phyloP scores from a whole-genome alignment of 306 rosid genomes.

The Trifolium subterraneum region DNA sequence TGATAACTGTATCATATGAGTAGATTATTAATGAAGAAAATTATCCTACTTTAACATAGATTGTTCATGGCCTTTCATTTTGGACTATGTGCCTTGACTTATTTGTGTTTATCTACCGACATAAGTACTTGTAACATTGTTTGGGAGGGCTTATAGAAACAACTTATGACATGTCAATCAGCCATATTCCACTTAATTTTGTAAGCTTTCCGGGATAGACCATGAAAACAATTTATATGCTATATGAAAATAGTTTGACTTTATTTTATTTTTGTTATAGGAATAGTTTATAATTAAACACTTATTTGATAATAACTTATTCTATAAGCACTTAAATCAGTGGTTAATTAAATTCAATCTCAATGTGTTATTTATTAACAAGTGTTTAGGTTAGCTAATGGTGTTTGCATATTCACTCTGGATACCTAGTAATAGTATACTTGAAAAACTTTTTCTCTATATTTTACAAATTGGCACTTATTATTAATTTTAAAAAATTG shows the following conservation, averaged over 20 bases:
- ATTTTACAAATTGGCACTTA: no score
- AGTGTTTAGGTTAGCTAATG: constrained; percentile 40
- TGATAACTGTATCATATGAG: constrained; percentile 20
- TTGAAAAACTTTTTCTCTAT: no score
- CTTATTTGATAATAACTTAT: background rate
- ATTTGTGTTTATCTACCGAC: background rate
- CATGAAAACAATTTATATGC: background rate
- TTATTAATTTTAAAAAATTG: no score
- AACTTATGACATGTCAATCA: background rate
- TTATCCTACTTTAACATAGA: background rate
- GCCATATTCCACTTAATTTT: no score
- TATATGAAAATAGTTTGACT: background rate
- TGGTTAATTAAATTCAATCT: constrained; percentile 20
- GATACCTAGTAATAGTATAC: no score
- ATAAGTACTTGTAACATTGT: background rate
- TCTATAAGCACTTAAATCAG: background rate
- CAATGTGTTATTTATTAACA: constrained; percentile 1
- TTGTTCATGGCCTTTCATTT: background rate
- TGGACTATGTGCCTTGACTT: background rate
- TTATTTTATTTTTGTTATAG: background rate
- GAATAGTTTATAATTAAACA: background rate
- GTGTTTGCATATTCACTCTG: constrained; percentile 83
- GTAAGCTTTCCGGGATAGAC: background rate
- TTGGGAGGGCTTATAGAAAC: background rate
- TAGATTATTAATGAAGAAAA: no score